Conservation (phyloP, 768 basidiomycete genomes). For the Tubosaeta sp. region DNA sequence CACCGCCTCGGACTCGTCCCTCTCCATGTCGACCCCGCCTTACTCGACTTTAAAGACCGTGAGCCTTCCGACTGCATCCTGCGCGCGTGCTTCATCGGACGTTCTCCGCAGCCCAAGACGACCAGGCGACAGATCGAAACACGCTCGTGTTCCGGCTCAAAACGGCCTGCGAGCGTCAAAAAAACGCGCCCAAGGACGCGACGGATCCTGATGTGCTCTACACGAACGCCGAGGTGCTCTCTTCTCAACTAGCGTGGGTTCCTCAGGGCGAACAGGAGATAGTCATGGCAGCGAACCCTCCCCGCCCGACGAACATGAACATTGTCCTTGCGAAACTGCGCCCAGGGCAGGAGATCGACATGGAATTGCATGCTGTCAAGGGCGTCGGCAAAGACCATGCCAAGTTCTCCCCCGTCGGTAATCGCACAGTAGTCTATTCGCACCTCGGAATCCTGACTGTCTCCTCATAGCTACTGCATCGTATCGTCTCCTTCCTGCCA, state of each 20-base stretch:
- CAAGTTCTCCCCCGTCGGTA: slow-evolving; percentile 94
- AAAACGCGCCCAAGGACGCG: slow-evolving; percentile 46
- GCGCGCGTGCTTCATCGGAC: background rate
- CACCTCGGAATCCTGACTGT: background rate
- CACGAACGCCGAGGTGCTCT: slow-evolving; percentile 63
- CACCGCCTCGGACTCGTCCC: slow-evolving; percentile 86
- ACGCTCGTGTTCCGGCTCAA: slow-evolving; percentile 80
- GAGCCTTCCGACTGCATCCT: slow-evolving; percentile 8
- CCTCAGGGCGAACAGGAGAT: slow-evolving; percentile 78
- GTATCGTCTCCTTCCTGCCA: slow-evolving; percentile 86
- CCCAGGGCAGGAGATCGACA: slow-evolving; percentile 83
- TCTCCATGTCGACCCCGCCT: slow-evolving; percentile 76
- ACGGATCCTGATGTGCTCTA: slow-evolving; percentile 64
- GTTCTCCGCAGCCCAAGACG: slow-evolving; percentile 4
- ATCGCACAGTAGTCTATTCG: slow-evolving; percentile 24
- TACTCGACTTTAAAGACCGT: slow-evolving; percentile 56
- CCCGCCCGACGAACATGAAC: slow-evolving; percentile 68
- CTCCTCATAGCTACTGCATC: slow-evolving; percentile 76
- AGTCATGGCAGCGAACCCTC: slow-evolving; percentile 50
- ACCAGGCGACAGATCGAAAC: slow-evolving; percentile 79
- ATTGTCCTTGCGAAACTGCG: slow-evolving; percentile 89
- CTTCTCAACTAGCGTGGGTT: slow-evolving; percentile 67
- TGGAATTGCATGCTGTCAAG: slow-evolving; percentile 89
- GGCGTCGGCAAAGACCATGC: slow-evolving; percentile 93
- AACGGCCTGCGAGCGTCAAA: slow-evolving; percentile 58